These are phyloP conservation scores for Tephrocybe sp. DNA, from an alignment of 768 basidiomycete genomes.

Conservation along the genomic window DNA sequence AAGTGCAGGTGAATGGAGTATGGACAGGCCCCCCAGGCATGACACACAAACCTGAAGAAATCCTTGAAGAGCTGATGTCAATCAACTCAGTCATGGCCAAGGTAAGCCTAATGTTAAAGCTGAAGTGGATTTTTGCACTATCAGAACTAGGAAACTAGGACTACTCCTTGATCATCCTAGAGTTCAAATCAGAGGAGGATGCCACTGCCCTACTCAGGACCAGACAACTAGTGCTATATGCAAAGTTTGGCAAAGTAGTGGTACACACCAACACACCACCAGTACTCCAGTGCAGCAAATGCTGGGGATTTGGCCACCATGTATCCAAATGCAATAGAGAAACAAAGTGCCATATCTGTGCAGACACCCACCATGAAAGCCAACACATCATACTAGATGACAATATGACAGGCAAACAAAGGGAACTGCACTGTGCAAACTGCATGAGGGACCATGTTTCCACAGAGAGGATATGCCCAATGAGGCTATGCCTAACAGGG, in stretches of 20 bases:
- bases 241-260: background rate
- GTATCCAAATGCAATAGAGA: background rate
- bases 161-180: slow-evolving; percentile 4
- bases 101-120: background rate
- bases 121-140: slow-evolving; percentile 1
- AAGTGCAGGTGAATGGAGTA: slow-evolving; percentile 17
- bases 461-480: no score
- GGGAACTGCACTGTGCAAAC: no score
- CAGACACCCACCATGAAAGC: background rate
- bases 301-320: slow-evolving; percentile 10
- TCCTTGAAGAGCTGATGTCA: background rate
- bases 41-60: background rate
- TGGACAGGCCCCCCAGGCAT: background rate
- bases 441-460: no score
- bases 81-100: slow-evolving; percentile 6
- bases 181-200: background rate
- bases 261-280: background rate
- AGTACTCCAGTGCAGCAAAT: slow-evolving; percentile 2
- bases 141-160: background rate
- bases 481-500: no score
- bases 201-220: background rate
- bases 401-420: no score
- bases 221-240: background rate
- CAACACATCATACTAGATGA: no score
- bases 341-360: slow-evolving; percentile 4